Evolutionary conservation across 1,139 yeast genomes (phyloP), one percentile per base, ranked within the genome.

Genomic region (Hyphopichia khmerensis): DNA sequence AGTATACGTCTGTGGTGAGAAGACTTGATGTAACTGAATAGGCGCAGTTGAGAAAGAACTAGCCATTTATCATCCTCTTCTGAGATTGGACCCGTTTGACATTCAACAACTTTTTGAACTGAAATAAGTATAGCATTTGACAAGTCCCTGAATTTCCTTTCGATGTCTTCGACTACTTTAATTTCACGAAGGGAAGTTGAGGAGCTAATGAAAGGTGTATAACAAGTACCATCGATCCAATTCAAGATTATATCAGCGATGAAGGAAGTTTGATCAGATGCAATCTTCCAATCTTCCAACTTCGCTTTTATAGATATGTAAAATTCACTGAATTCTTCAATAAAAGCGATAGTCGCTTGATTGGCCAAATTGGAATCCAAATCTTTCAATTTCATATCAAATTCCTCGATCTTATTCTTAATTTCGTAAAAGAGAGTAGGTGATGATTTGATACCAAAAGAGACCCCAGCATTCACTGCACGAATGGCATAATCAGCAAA

Each of bases 21-120:
- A 6, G 57, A 43, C 29, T 56, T 54, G 15, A 69, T 51, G 43
- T 72, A 66, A 18, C 55, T 56, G 49, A 61, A 32, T 2, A 81
- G 50, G 40, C 73, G 69, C 41, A 69, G 70, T 48, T 83, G 86
- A 2, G 80, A 53, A 1, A 56, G 46, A 10, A 69, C 59, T 33
- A 87, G 69, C 95, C 96, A 87, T n/a, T 71, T 67, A 47, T 84
- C 87, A 35, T 75, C 80, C 10, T 79, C 87, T 38, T 69, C 78
- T 1, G 62, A 52, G 2, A 79, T 53, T 10, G 59, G 55, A 10
- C 57, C 65, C 1, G 51, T 52, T 38, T 59, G 67, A 36, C 67
- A 59, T 29, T 66, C 65, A 13, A 80, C 56, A 2, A 65, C 58
- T 47, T 79, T 77, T 63, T 90, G 97, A 49, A 86, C 77, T 0